Evolutionary conservation across 495 filamentous ascomycete genomes (phyloP), one percentile per base, ranked within the genome.

Genomic region (Margaritispora aquatica): DNA sequence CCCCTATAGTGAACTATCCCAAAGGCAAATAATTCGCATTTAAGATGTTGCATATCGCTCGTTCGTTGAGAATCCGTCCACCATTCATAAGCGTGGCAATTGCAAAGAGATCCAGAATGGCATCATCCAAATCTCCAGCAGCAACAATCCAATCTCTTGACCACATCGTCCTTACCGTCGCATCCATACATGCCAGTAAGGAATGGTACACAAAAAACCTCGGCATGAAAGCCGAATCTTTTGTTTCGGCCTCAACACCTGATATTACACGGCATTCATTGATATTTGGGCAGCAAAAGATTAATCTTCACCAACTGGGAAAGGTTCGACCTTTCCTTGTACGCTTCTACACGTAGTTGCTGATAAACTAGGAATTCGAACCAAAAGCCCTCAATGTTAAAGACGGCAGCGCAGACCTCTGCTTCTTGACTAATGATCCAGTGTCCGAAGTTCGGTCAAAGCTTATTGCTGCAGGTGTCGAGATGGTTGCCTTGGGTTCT

Each of bases 141-240:
- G 62, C 62, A n/a, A 57, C 36, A 0, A 68, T 65, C 26, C 60
- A 29, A 26, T 73, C 78, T 3, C 66, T 83, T 2, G 80, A 83
- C 66, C 80, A 82, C 53, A 61, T 83, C 8, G 80, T 82, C 48
- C 69, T 83, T 9, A 81, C 79, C 7, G 77, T 79, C 23, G 69
- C 69, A 41, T 72, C 69, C 47, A 75, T 83, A 31, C 68, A 69
- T 19, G 67, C 68, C 7, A 77, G 75, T 2, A 70, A 78, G 31
- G 53, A 70, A 13, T 83, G 76, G 69, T 82, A 83, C 64, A 67
- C 27, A 20, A 44, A 64, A 27, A 63, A 69, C 44, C 70, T 83
- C 1, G 80, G 80, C 51, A 82, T 83, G 79, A 70, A 67, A 29
- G 69, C 77, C 36, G 72, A 76, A 53, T 65, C 71, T 34, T 82